phyloP scores from a whole-genome alignment of 805 yeast species.

The Metschnikowia chrysomelidarum region DNA sequence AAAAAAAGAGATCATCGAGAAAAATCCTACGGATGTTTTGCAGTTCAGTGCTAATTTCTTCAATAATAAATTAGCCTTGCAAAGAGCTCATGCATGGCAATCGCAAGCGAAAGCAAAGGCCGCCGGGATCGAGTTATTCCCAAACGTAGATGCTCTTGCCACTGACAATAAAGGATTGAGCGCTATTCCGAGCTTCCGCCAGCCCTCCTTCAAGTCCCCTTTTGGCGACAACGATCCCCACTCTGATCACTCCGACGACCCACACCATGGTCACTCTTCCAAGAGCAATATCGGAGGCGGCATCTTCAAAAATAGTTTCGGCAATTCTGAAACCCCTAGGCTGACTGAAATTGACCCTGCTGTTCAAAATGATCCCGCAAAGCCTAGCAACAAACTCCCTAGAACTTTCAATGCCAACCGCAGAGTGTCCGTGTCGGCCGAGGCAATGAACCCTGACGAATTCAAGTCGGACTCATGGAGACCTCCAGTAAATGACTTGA shows the following conservation, averaged over 20 bases:
- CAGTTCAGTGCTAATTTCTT: conserved; percentile 79
- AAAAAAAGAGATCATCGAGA: conserved; percentile 49
- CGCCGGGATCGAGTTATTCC: conserved; percentile 50
- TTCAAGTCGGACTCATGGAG: conserved; percentile 67
- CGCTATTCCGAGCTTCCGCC: conserved; percentile 27
- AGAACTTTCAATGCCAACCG: conserved; percentile 71
- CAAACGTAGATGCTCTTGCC: conserved; percentile 35
- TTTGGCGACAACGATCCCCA: conserved; percentile 67
- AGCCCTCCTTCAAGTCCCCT: conserved; percentile 58
- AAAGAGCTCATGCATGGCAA: conserved; percentile 52
- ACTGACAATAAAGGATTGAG: conserved; percentile 30
- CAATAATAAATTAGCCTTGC: conserved; percentile 57
- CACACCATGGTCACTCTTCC: conserved; percentile 16
- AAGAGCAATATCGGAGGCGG: conserved; percentile 13
- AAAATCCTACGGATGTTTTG: conserved; percentile 64
- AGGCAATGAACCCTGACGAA: conserved; percentile 73
- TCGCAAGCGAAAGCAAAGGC: conserved; percentile 48
- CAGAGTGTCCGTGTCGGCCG: conserved; percentile 90
- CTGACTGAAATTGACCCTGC: conserved; percentile 24
- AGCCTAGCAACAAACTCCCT: conserved; percentile 42
- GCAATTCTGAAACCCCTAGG: conserved; percentile 7
- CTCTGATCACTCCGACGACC: conserved; percentile 40
- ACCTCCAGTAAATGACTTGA: conserved; percentile 66
- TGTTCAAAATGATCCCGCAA: conserved; percentile 8
- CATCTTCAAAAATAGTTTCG: conserved; percentile 29